A percentile compares a stretch with the other conserved stretches of the same genome.
phyloP scores from a whole-genome alignment of 164 flowering plant genomes.

The Warburgia ugandensis region DNA sequence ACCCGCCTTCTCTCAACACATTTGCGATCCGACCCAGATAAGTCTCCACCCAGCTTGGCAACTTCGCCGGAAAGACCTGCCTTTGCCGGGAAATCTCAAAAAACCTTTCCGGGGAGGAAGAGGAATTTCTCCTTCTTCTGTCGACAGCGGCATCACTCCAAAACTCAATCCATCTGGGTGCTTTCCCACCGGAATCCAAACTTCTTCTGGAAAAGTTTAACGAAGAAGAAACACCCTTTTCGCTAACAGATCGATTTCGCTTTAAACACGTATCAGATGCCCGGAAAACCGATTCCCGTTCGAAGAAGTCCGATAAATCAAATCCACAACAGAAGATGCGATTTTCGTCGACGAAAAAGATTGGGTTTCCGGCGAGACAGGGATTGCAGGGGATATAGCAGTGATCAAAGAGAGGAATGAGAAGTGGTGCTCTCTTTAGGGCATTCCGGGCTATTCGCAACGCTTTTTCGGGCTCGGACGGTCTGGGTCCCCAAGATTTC shows the following conservation, averaged over 20 bases:
- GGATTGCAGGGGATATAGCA: conserved; percentile 93
- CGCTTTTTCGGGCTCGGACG: conserved; percentile 79
- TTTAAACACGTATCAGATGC: no score
- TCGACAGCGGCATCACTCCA: conserved; percentile 89
- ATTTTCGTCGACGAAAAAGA: conserved; percentile 79
- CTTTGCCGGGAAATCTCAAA: conserved; percentile 40
- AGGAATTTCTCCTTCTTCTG: conserved; percentile 54
- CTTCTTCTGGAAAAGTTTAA: conserved; percentile 46
- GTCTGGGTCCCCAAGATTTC: conserved; percentile 82
- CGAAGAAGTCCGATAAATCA: conserved; percentile 84
- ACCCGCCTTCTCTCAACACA: conserved; percentile 79
- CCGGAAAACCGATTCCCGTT: conserved; percentile 53
- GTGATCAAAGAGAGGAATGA: conserved; percentile 80
- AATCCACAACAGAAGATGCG: conserved; percentile 72
- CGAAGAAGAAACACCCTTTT: conserved; percentile 23
- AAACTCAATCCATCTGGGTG: conserved; percentile 96
- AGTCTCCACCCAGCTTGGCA: conserved; percentile 72
- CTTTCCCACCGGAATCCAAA: conserved; percentile 38
- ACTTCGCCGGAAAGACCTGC: no score
- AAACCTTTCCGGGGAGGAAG: conserved; percentile 54
- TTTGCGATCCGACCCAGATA: conserved; percentile 70
- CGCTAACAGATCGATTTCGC: no score
- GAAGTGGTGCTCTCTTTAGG: conserved; percentile 64
- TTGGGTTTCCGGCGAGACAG: conserved; percentile 78
- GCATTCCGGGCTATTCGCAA: conserved; percentile 59